Base-by-base conservation (phyloP, 2,329 filamentous ascomycete species). In the Neofusicoccum parvum region DNA sequence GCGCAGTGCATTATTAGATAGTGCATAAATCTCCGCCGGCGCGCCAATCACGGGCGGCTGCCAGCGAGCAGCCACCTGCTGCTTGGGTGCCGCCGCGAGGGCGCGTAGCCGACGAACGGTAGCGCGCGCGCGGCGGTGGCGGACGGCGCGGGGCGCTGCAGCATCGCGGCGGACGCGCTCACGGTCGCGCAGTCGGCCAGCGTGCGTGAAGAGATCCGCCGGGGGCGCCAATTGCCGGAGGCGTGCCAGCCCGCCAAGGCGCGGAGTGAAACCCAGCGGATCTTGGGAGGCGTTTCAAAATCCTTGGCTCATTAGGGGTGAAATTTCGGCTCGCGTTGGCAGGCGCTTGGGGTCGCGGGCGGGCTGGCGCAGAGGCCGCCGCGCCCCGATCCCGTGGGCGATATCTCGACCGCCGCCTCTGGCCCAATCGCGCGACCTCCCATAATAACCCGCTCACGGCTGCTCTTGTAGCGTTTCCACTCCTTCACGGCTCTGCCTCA, bases 251-350 rank as follows among this genome's bases (percentile, higher is more conserved):
- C n/a, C 37, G 56, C 56, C 56, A 27, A 60, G 56, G 17, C 39
- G 56, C 43, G 56, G 54, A n/a, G 54, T 59, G 54, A 59, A 59
- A 59, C 54, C 51, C 51, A 56, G 53, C 53, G 53, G 53, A 58
- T 12, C 51, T 59, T 46, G 54, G 54, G 15, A n/a, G 39, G 39
- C 41, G 56, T 60, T 60, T 60, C 56, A 60, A 46, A 34, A 59
- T 45, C 46, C 62, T 64, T 64, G 62, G 62, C 62, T 60, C 43
- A 60, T 60, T 60, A 64, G 62, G 62, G 62, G 62, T 15, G 46
- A 45, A 64, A 64, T 64, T 64, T 64, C 60, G 60, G 60, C 50
- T 64, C 48, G 48, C 14, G 45, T 12, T 43, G 49, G 50, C 49
- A 48, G 41, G 50, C 49, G 62, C 49, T 46, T 54, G 51, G 62